These are phyloP conservation scores for Tetrastigma voinierianum DNA, from an alignment of 164 flowering plant genomes.

Conservation along the genomic window DNA sequence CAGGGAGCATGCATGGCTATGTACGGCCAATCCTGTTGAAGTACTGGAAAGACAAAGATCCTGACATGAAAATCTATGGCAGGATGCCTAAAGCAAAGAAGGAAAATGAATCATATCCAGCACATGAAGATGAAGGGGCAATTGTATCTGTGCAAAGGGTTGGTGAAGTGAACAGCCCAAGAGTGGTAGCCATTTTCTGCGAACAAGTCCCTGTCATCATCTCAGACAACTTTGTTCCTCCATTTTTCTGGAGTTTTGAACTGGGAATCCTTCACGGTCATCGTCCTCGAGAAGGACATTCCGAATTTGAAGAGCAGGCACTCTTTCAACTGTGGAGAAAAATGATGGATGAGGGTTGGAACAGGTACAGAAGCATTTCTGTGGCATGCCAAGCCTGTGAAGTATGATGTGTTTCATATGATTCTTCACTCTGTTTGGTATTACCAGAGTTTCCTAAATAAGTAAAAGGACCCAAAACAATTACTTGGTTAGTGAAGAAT, in stretches of 20 bases:
- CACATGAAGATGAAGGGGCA: constrained; percentile 76
- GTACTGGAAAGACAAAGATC: constrained; percentile 63
- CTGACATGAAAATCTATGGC: constrained; percentile 63
- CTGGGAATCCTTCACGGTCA: constrained; percentile 79
- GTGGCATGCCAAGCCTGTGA: constrained; percentile 47
- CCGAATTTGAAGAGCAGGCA: constrained; percentile 65
- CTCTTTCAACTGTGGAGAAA: constrained; percentile 42
- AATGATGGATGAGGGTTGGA: constrained; percentile 59
- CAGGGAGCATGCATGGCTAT: constrained; percentile 70
- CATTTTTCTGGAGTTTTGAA: constrained; percentile 63
- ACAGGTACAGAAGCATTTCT: constrained; percentile 53
- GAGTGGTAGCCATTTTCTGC: constrained; percentile 68
- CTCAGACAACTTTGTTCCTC: constrained; percentile 79
- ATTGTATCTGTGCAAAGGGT: constrained; percentile 69
- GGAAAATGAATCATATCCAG: constrained; percentile 39
- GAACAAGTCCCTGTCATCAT: constrained; percentile 82
- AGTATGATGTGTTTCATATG: constrained; percentile 58
- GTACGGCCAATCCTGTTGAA: constrained; percentile 52
- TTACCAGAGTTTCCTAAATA: constrained; percentile 33
- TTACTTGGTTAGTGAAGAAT: constrained; percentile 1
- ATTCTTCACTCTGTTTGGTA: constrained; percentile 50
- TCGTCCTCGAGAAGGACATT: constrained; percentile 63
- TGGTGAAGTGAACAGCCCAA: constrained; percentile 80
- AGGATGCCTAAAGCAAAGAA: constrained; percentile 28
- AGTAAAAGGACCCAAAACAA: background rate